Conservation (phyloP, 495 filamentous ascomycete genomes). For the Usnea hakonensis region DNA sequence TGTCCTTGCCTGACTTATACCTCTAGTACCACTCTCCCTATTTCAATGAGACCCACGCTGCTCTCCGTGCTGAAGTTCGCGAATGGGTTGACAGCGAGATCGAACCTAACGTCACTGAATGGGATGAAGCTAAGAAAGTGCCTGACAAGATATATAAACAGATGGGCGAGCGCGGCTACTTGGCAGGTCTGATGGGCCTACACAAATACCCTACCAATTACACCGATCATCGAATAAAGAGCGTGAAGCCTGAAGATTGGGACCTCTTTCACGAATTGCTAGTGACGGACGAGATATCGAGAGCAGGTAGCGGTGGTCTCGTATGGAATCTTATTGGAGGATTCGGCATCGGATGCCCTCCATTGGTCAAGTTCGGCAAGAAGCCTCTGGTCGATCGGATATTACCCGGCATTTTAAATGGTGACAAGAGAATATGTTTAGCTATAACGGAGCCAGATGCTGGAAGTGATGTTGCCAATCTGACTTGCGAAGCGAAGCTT, state of each 20-base stretch:
- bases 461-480: slow-evolving; percentile 82
- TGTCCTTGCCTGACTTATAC: slow-evolving; percentile 15
- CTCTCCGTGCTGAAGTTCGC: slow-evolving; percentile 80
- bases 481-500: slow-evolving; percentile 91
- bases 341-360: slow-evolving; percentile 88
- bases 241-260: slow-evolving; percentile 83
- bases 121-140: slow-evolving; percentile 90
- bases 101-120: slow-evolving; percentile 87
- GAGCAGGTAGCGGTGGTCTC: slow-evolving; percentile 80
- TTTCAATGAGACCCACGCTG: slow-evolving; percentile 87
- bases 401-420: slow-evolving; percentile 73
- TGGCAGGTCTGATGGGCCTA: slow-evolving; percentile 80
- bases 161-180: slow-evolving; percentile 87
- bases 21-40: slow-evolving; percentile 86
- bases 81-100: slow-evolving; percentile 86
- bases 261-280: slow-evolving; percentile 97
- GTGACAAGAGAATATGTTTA: slow-evolving; percentile 92
- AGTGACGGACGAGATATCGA: slow-evolving; percentile 86
- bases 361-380: slow-evolving; percentile 86
- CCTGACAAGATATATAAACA: slow-evolving; percentile 85
- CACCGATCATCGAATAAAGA: slow-evolving; percentile 59
- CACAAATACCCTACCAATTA: slow-evolving; percentile 66
- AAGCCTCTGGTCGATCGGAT: slow-evolving; percentile 79
- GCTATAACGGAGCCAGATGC: slow-evolving; percentile 80
- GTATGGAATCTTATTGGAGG: slow-evolving; percentile 98